Percentiles rank a stretch among this genome's conserved stretches.
Conservation (phyloP, 139 green algal species). For the Auxenochlorella pyrenoidosa region DNA sequence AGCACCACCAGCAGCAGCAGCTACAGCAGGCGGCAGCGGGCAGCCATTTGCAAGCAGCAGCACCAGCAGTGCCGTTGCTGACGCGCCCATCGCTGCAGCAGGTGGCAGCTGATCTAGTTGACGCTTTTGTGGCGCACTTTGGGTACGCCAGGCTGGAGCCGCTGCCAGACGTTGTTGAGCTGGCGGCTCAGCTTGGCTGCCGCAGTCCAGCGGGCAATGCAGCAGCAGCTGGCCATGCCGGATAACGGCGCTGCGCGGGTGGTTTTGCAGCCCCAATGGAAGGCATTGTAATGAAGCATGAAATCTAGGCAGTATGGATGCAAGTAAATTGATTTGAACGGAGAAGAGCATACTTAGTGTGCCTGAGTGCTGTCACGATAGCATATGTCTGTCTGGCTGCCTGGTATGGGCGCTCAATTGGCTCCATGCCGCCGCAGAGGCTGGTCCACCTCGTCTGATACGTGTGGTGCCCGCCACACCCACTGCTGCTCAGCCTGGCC, state of each 20-base stretch:
- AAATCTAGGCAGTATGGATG: background rate
- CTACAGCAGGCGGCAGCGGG: background rate
- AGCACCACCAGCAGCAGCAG: background rate
- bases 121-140: constrained; percentile 24
- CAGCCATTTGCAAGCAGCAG: background rate
- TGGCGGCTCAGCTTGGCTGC: constrained; percentile 14
- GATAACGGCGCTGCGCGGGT: background rate
- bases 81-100: background rate
- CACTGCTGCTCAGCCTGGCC: background rate
- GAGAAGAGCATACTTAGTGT: too few relatives aligned
- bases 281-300: background rate
- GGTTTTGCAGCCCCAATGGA: too few relatives aligned
- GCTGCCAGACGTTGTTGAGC: constrained; percentile 13
- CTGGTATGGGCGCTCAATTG: background rate
- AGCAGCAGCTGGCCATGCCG: background rate
- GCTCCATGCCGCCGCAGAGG: background rate
- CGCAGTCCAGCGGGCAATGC: background rate
- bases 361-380: too few relatives aligned
- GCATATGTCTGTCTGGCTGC: too few relatives aligned
- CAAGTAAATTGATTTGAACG: too few relatives aligned
- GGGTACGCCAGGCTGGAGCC: constrained; percentile 2
- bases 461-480: background rate
- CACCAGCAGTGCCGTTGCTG: background rate
- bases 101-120: constrained; percentile 18
- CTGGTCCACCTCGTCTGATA: background rate